phyloP scores from a whole-genome alignment of 495 filamentous ascomycete species.

The Penicillium argentinense region DNA sequence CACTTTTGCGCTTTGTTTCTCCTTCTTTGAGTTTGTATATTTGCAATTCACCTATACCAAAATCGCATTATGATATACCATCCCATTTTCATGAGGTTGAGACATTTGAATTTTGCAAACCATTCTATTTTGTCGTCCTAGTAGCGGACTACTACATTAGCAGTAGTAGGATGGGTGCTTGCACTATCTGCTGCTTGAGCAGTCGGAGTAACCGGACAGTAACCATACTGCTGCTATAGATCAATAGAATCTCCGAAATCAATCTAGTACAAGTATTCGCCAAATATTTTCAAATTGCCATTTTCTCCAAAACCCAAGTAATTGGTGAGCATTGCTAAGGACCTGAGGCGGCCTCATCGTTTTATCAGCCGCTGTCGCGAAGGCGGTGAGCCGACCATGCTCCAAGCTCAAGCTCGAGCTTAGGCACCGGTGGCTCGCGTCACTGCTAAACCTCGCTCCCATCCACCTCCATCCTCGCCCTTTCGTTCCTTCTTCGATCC shows the following conservation, averaged over 20 bases:
- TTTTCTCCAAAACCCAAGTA: too few species aligned
- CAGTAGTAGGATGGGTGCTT: too few species aligned
- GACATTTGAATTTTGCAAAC: constrained; percentile 1
- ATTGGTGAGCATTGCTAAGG: too few species aligned
- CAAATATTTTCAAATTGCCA: too few species aligned
- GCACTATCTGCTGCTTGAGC: too few species aligned
- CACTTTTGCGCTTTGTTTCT: constrained; percentile 4
- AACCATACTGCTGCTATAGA: too few species aligned
- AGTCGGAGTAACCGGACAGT: too few species aligned
- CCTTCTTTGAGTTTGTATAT: constrained; percentile 18
- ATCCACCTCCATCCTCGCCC: constrained; percentile 18
- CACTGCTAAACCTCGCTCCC: constrained; percentile 28
- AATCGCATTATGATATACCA: constrained; percentile 14
- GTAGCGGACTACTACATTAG: too few species aligned
- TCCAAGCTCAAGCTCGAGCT: constrained; percentile 44
- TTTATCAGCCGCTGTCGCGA: constrained; percentile 2
- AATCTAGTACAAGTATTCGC: too few species aligned
- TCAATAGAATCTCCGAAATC: too few species aligned
- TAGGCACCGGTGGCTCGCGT: constrained; percentile 49
- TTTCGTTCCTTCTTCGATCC: constrained; percentile 11
- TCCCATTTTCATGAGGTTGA: too few species aligned
- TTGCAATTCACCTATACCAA: constrained; percentile 10
- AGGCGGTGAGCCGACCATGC: constrained; percentile 29
- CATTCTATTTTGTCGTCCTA: too few species aligned
- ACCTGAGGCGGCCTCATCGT: not conserved